Evolutionary conservation across 2,329 filamentous ascomycete genomes (phyloP), one percentile per base, ranked within the genome.

Genomic region (Cladophialophora immunda): DNA sequence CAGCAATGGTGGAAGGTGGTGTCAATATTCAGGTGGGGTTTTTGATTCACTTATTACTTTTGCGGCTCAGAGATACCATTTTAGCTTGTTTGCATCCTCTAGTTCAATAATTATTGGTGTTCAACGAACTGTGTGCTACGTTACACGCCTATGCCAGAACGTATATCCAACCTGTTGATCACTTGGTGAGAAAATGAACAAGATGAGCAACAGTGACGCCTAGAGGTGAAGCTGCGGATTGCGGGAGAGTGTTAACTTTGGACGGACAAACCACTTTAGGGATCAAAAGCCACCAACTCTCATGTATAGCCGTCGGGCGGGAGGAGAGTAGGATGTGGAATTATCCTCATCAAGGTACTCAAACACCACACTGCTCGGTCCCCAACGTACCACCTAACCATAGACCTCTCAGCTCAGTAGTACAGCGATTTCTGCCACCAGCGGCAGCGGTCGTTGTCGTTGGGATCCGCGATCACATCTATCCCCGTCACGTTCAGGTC

Each of bases 391-490:
- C 13, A 34, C 32, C 32, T 34, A n/a, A n/a, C n/a, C 13, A 2
- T 7, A 5, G 32, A 2, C 11, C 13, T 11, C 30, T 9, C 4
- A 34, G 19, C 22, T 50, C 45, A 50, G 22, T 50, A 50, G 68
- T 80, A 83, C 66, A 82, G 69, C 36, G 76, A 82, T 73, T 82
- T 80, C 76, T 86, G 84, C 85, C 85, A 87, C 78, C 80, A 87
- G 59, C 76, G 74, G 73, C 85, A 87, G 68, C 85, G 78, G 41
- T 71, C 72, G 70, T 83, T 84, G 17, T 78, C 80, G 59, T 82
- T 81, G 9, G 77, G 77, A 74, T 87, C 85, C 66, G 69, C 76
- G 32, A 76, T 73, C 65, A 79, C 74, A 25, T 73, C 76, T 36
- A 85, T 82, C 3, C 77, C 77, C 1, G 76, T 76, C n/a, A 78